A percentile compares a stretch with the other conserved stretches of the same genome.
phyloP scores from a whole-genome alignment of 345 rosid genomes.

The Cardamine chenopodiifolia region DNA sequence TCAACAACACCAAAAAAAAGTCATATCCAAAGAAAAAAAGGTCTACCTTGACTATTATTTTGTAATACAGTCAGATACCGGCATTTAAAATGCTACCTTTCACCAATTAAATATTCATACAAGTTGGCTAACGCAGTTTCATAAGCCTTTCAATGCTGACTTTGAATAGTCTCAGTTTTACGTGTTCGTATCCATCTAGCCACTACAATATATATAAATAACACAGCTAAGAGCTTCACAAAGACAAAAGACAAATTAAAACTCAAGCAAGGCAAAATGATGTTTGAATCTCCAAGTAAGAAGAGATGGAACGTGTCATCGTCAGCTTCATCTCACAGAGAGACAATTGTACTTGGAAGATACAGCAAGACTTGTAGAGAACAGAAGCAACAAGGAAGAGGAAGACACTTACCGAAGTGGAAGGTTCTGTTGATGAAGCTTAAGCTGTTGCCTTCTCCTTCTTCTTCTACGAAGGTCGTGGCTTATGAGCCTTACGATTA shows the following conservation, averaged over 20 bases:
- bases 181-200: conserved; percentile 24
- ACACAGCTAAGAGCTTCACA: conserved; percentile 25
- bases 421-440: conserved; percentile 49
- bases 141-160: conserved; percentile 35
- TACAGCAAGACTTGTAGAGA: conserved; percentile 40
- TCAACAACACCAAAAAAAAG: neutral
- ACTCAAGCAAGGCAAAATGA: neutral
- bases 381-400: conserved; percentile 23
- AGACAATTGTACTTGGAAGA: conserved; percentile 41
- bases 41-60: conserved; percentile 21
- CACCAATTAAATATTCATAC: conserved; percentile 16
- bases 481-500: conserved; percentile 54
- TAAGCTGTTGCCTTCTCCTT: conserved; percentile 40
- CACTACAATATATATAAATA: conserved; percentile 4
- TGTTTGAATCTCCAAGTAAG: conserved; percentile 28
- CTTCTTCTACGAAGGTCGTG: conserved; percentile 24
- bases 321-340: conserved; percentile 36
- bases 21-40: neutral
- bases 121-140: conserved; percentile 36
- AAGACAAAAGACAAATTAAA: neutral
- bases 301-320: conserved; percentile 35
- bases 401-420: conserved; percentile 37
- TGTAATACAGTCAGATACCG: conserved; percentile 7
- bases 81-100: conserved; percentile 10
- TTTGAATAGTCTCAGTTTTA: conserved; percentile 26